Conservation (phyloP, 1,284 basidiomycete species). For the Baeospora myosura region DNA sequence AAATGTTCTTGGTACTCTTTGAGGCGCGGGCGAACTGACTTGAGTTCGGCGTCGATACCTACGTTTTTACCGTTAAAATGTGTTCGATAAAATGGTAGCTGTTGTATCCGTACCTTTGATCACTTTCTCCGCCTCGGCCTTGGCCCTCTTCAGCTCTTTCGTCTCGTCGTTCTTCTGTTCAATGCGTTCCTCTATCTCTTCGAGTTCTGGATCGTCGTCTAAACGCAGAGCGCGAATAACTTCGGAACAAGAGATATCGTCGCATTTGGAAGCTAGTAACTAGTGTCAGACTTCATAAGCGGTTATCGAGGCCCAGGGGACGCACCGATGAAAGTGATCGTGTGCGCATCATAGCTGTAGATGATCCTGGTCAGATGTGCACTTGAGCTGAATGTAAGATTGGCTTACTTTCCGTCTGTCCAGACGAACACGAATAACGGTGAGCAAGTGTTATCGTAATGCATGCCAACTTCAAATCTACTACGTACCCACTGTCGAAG, state of each 20-base stretch:
- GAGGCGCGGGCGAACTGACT: conserved; percentile 29
- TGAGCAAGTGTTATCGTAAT: no score
- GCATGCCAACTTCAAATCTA: neutral
- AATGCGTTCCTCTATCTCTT: conserved; percentile 41
- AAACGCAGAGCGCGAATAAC: conserved; percentile 44
- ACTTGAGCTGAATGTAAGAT: neutral
- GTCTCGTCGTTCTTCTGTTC: conserved; percentile 29
- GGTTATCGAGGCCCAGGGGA: conserved; percentile 1
- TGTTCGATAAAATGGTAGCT: neutral
- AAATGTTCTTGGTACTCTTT: conserved; percentile 41
- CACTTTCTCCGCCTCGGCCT: conserved; percentile 29
- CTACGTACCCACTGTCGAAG: conserved; percentile 28
- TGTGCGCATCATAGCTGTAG: conserved; percentile 44
- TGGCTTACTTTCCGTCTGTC: conserved; percentile 47
- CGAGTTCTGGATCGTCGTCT: conserved; percentile 44
- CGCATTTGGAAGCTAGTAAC: conserved; percentile 48
- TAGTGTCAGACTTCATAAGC: conserved; percentile 1
- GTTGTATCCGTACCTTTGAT: conserved; percentile 31
- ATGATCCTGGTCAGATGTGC: neutral
- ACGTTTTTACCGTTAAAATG: conserved; percentile 7
- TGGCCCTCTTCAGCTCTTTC: conserved; percentile 34
- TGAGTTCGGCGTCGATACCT: conserved; percentile 35
- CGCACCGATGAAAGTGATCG: conserved; percentile 54
- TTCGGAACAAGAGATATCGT: conserved; percentile 57
- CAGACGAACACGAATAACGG: no score